These are phyloP conservation scores for Fraxinus dipetala DNA, from an alignment of 305 asterid species.

Conservation along the genomic window DNA sequence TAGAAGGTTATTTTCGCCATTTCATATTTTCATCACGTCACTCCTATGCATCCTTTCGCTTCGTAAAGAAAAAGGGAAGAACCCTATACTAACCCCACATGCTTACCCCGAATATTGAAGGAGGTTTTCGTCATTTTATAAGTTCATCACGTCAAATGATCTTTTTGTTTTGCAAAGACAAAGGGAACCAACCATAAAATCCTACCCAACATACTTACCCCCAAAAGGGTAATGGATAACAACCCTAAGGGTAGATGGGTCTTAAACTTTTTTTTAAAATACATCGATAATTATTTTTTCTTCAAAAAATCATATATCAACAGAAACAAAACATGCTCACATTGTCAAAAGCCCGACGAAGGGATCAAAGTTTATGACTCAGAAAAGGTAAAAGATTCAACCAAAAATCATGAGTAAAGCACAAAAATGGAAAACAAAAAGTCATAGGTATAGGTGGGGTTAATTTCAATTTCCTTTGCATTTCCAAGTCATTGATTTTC, in stretches of 20 bases:
- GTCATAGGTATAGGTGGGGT: too few relatives aligned
- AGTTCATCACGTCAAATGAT: neutral
- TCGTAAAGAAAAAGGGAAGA: neutral
- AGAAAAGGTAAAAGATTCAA: too few relatives aligned
- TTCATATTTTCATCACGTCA: neutral
- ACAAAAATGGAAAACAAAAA: too few relatives aligned
- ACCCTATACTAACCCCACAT: too few relatives aligned
- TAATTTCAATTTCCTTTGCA: too few relatives aligned
- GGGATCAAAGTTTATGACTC: neutral
- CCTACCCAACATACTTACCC: neutral
- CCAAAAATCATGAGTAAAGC: too few relatives aligned
- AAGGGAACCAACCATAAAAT: neutral
- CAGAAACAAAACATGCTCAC: neutral
- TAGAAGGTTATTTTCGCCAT: neutral
- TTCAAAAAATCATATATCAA: too few relatives aligned
- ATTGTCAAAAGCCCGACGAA: neutral
- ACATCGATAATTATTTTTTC: neutral
- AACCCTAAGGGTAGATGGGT: neutral
- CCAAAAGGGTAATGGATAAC: too few relatives aligned
- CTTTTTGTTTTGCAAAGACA: neutral
- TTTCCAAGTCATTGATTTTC: too few relatives aligned
- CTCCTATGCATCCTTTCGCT: neutral
- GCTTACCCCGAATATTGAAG: neutral
- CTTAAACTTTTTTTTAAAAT: too few relatives aligned
- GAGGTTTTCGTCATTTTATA: neutral